Evolutionary conservation across 129 eudicot species (phyloP).

Genomic region (Deinandra increscens): DNA sequence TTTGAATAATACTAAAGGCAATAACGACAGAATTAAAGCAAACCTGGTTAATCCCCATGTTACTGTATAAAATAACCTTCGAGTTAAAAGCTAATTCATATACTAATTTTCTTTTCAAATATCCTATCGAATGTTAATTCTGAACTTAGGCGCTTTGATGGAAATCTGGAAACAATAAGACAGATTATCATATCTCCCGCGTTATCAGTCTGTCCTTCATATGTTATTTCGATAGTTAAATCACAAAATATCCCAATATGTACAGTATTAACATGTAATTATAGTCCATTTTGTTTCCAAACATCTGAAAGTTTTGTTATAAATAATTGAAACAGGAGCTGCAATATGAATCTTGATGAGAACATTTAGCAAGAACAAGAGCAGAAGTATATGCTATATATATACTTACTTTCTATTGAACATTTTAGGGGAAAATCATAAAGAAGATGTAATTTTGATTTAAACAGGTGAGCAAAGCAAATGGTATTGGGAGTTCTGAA

Average conservation of each 20-base stretch:
- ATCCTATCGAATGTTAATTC: neutral
- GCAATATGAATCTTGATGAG: neutral
- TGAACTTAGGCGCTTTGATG: neutral
- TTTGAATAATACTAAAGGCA: neutral
- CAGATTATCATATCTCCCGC: neutral
- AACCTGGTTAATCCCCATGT: neutral
- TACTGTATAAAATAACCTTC: neutral
- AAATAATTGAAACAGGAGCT: neutral
- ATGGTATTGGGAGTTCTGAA: neutral
- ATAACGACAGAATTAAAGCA: neutral
- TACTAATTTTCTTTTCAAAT: neutral
- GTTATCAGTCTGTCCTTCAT: slow-evolving; percentile 1
- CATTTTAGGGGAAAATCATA: neutral
- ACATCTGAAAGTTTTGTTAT: neutral
- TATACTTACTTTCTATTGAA: no score
- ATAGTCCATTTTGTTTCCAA: slow-evolving; percentile 1
- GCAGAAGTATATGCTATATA: no score
- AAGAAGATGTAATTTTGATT: neutral
- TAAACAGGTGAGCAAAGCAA: slow-evolving; percentile 6
- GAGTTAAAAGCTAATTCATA: neutral
- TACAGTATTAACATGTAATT: slow-evolving; percentile 6
- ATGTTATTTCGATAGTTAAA: neutral
- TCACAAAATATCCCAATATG: neutral
- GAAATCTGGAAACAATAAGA: neutral
- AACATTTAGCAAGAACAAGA: no score